Conservation (phyloP, 495 filamentous ascomycete genomes). For the Penicillium cinerascens region DNA sequence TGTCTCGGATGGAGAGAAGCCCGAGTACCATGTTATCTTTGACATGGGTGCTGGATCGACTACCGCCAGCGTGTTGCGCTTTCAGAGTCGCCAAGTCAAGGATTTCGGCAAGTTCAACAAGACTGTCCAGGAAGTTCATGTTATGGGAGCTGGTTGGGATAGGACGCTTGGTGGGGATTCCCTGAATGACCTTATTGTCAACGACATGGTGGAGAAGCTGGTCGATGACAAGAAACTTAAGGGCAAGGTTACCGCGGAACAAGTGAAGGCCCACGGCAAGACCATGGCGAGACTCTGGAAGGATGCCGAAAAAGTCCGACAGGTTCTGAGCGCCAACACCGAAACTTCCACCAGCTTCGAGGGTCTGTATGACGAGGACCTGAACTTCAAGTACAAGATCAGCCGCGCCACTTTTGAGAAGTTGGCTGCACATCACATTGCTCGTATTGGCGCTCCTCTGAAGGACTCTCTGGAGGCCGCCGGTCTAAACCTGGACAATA, state of each 20-base stretch:
- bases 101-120: slow-evolving; percentile 94
- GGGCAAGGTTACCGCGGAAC: slow-evolving; percentile 54
- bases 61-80: slow-evolving; percentile 86
- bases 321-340: slow-evolving; percentile 89
- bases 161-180: slow-evolving; percentile 84
- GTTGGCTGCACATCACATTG: slow-evolving; percentile 64
- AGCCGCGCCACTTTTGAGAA: slow-evolving; percentile 79
- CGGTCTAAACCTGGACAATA: slow-evolving; percentile 65
- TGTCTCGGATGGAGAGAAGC: slow-evolving; percentile 77
- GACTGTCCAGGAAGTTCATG: slow-evolving; percentile 87
- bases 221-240: slow-evolving; percentile 67
- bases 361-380: slow-evolving; percentile 74
- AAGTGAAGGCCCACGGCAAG: slow-evolving; percentile 73
- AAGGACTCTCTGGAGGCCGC: slow-evolving; percentile 71
- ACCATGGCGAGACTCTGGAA: slow-evolving; percentile 85
- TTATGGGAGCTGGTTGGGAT: slow-evolving; percentile 86
- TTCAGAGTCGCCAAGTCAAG: slow-evolving; percentile 86
- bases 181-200: slow-evolving; percentile 79
- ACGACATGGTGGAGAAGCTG: slow-evolving; percentile 82
- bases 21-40: slow-evolving; percentile 89
- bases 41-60: slow-evolving; percentile 99
- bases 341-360: slow-evolving; percentile 80
- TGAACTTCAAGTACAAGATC: slow-evolving; percentile 91
- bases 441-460: slow-evolving; percentile 65
- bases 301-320: slow-evolving; percentile 81